phyloP scores from a whole-genome alignment of 495 filamentous ascomycete species.

The Evansstolkia leycettana region DNA sequence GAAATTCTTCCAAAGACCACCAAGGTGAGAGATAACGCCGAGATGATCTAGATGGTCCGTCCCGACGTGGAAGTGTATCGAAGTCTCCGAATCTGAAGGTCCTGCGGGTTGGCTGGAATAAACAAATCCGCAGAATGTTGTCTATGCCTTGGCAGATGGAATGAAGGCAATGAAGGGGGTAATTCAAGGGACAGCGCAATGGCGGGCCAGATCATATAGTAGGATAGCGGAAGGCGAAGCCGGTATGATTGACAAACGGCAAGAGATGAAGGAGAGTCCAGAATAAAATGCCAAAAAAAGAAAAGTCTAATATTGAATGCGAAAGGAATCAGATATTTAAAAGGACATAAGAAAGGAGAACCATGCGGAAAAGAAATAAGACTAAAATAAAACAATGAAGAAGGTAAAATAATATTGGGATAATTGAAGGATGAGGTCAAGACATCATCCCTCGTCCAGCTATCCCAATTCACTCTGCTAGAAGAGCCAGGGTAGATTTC shows the following conservation, averaged over 20 bases:
- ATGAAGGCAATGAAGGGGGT: conserved; percentile 23
- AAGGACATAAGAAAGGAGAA: conserved; percentile 3
- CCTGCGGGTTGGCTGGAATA: background rate
- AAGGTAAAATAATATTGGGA: conserved; percentile 9
- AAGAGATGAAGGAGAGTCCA: conserved; percentile 1
- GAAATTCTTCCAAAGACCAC: background rate
- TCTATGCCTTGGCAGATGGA: conserved; percentile 19
- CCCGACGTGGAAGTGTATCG: conserved; percentile 1
- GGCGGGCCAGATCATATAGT: conserved; percentile 8
- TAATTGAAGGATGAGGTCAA: conserved; percentile 33
- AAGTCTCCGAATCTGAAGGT: conserved; percentile 4
- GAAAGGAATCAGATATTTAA: conserved; percentile 1
- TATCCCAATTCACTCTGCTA: conserved; percentile 8
- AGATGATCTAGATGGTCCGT: no score
- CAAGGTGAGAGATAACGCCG: background rate
- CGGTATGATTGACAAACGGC: conserved; percentile 4
- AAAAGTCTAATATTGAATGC: conserved; percentile 5
- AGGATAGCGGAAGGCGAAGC: conserved; percentile 3
- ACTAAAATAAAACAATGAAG: conserved; percentile 4
- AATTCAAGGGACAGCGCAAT: conserved; percentile 8
- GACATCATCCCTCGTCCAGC: conserved; percentile 15
- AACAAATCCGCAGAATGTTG: conserved; percentile 14
- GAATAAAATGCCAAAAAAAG: conserved; percentile 6
- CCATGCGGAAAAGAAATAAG: conserved; percentile 5
- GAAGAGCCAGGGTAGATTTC: conserved; percentile 21